phyloP scores from a whole-genome alignment of 2,329 filamentous ascomycete genomes.

The Echinosphaeria canescens region DNA sequence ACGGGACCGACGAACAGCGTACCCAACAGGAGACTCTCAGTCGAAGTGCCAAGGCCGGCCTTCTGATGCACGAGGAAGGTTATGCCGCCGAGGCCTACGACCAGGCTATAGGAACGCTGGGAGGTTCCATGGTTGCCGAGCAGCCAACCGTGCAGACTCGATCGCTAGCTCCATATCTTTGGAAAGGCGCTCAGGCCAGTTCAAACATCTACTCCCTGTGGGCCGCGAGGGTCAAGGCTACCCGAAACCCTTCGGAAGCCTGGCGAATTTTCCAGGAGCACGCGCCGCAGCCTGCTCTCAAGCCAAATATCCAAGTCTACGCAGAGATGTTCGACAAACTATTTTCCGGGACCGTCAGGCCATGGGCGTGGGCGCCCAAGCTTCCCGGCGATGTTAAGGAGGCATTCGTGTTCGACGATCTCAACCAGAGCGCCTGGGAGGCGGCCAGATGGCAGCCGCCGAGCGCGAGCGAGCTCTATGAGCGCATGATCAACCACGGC shows the following conservation, averaged over 20 bases:
- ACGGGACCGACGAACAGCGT: slow-evolving; percentile 35
- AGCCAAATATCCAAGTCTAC: slow-evolving; percentile 23
- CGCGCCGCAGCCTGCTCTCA: slow-evolving; percentile 11
- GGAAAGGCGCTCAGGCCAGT: slow-evolving; percentile 7
- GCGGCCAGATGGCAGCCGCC: slow-evolving; percentile 40
- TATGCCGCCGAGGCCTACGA: slow-evolving; percentile 25
- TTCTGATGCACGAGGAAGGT: slow-evolving; percentile 32
- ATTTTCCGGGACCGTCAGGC: slow-evolving; percentile 12
- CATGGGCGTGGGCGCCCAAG: too few relatives aligned
- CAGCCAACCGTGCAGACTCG: slow-evolving; percentile 35
- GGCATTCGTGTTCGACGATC: slow-evolving; percentile 27
- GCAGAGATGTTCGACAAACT: slow-evolving; percentile 39
- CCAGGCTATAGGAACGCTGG: slow-evolving; percentile 24
- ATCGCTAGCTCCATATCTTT: slow-evolving; percentile 12
- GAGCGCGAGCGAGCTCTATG: slow-evolving; percentile 31
- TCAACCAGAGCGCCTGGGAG: slow-evolving; percentile 42
- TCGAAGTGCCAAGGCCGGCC: slow-evolving; percentile 26
- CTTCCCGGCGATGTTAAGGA: slow-evolving; percentile 43
- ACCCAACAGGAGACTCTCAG: slow-evolving; percentile 28
- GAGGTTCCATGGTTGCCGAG: slow-evolving; percentile 24
- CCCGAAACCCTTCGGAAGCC: slow-evolving; percentile 37
- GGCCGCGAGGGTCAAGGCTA: slow-evolving; percentile 33
- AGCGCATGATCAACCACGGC: slow-evolving; percentile 27
- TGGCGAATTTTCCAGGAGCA: slow-evolving; percentile 28
- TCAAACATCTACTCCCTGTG: slow-evolving; percentile 18